Conservation (phyloP, 805 yeast genomes). For the Candida fluviatilis region DNA sequence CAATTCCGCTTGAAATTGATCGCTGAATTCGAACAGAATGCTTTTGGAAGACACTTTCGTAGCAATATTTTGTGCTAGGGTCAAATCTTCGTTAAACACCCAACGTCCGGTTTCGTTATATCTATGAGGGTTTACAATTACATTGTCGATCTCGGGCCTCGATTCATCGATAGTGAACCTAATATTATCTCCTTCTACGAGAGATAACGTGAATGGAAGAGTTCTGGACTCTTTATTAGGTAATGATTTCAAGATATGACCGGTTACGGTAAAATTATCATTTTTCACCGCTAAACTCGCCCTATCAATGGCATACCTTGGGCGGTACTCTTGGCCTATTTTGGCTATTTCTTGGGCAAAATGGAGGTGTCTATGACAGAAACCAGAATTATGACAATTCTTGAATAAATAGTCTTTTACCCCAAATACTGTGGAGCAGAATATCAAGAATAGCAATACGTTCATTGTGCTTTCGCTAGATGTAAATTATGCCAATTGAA, state of each 20-base stretch:
- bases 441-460: not conserved
- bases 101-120: constrained; percentile 58
- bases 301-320: constrained; percentile 23
- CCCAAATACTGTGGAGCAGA: constrained; percentile 12
- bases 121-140: constrained; percentile 39
- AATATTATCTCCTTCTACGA: constrained; percentile 55
- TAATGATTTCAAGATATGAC: constrained; percentile 41
- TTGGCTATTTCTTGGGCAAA: constrained; percentile 41
- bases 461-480: constrained; percentile 1
- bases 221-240: constrained; percentile 10
- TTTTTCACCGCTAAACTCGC: constrained; percentile 10
- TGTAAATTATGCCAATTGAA: too few relatives aligned
- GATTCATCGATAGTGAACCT: constrained; percentile 65
- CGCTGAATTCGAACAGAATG: constrained; percentile 2
- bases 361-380: constrained; percentile 75
- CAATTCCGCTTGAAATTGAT: constrained; percentile 37
- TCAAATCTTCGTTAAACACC: constrained; percentile 40
- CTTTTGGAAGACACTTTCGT: not conserved
- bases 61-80: constrained; percentile 1
- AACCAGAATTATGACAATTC: constrained; percentile 75
- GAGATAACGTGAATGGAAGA: constrained; percentile 54
- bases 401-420: constrained; percentile 71
- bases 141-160: constrained; percentile 20
- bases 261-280: constrained; percentile 34
- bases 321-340: constrained; percentile 5